Evolutionary conservation across 1,284 basidiomycete species (phyloP), one percentile per base, ranked within the genome.

Genomic region (Phellopilus nigrolimitatus): DNA sequence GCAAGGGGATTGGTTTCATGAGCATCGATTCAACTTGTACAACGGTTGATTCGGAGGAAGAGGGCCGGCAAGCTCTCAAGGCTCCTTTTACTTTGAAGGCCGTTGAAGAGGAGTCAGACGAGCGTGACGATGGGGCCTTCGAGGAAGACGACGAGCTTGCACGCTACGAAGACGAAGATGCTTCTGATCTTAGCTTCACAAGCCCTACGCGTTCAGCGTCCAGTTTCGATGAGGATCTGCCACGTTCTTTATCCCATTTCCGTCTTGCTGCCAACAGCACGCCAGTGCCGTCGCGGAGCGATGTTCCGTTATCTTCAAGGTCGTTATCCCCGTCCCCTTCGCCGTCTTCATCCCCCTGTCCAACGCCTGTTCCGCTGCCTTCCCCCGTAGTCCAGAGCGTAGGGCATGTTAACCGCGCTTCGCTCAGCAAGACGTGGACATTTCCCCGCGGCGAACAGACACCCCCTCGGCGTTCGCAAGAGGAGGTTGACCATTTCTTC

Each of bases 81-180:
- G 68, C 66, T 34, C 57, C 62, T 6, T 71, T 75, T 47, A 68
- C 74, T 10, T 69, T 85, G 60, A 82, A 80, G 60, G 69, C 71
- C 12, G 79, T 84, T 13, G 80, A 82, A 59, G 80, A 77, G 37
- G 74, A 77, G 15, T 75, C 76, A 53, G 76, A 75, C 10, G 65
- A 67, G 24, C 68, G 68, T 21, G 57, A 63, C 47, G 61, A n/a
- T n/a, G n/a, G n/a, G n/a, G n/a, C n/a, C n/a, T n/a, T 60, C 12
- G 76, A 78, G 22, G 76, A 78, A 21, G 78, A 82, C 15, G 71
- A 80, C 56, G 80, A 71, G 24, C 67, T 88, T 21, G 75, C 72
- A 37, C 71, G 79, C 33, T 87, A 87, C 55, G 84, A 87, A 61
- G 82, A 85, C 52, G 83, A 84, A 56, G 81, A 82, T 21, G 85